Evolutionary conservation across 768 basidiomycete species (phyloP).

Genomic region (Lactarius sp.): DNA sequence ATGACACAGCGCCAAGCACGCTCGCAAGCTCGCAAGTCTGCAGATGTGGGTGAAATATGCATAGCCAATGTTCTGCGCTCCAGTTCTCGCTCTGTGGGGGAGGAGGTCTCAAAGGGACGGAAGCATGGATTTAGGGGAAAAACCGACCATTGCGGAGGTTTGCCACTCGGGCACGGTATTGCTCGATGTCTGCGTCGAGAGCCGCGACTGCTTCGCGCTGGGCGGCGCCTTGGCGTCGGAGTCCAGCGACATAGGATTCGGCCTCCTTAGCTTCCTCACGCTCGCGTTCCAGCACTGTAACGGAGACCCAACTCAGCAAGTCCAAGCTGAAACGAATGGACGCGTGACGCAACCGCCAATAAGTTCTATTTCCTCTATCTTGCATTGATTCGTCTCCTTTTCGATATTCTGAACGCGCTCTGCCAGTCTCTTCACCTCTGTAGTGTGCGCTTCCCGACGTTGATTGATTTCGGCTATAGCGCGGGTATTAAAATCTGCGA

Average conservation of each 20-base stretch:
- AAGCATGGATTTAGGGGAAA: neutral
- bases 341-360: slow-evolving; percentile 49
- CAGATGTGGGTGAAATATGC: slow-evolving; percentile 47
- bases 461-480: slow-evolving; percentile 67
- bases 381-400: slow-evolving; percentile 67
- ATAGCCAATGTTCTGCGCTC: slow-evolving; percentile 54
- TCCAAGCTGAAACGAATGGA: neutral
- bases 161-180: slow-evolving; percentile 55
- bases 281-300: slow-evolving; percentile 58
- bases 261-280: slow-evolving; percentile 69
- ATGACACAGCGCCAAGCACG: slow-evolving; percentile 55
- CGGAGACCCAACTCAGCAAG: neutral
- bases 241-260: slow-evolving; percentile 52
- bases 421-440: slow-evolving; percentile 54
- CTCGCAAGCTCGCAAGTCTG: slow-evolving; percentile 57
- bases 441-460: slow-evolving; percentile 53
- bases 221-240: slow-evolving; percentile 62
- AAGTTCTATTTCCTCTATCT: slow-evolving; percentile 73
- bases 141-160: slow-evolving; percentile 61
- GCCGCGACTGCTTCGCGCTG: slow-evolving; percentile 54
- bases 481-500: slow-evolving; percentile 66
- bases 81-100: slow-evolving; percentile 53
- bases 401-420: slow-evolving; percentile 64
- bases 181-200: slow-evolving; percentile 67
- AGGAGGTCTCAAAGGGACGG: neutral